phyloP scores from a whole-genome alignment of 352 stramenopile genomes.

The Pythium brachiatum region DNA sequence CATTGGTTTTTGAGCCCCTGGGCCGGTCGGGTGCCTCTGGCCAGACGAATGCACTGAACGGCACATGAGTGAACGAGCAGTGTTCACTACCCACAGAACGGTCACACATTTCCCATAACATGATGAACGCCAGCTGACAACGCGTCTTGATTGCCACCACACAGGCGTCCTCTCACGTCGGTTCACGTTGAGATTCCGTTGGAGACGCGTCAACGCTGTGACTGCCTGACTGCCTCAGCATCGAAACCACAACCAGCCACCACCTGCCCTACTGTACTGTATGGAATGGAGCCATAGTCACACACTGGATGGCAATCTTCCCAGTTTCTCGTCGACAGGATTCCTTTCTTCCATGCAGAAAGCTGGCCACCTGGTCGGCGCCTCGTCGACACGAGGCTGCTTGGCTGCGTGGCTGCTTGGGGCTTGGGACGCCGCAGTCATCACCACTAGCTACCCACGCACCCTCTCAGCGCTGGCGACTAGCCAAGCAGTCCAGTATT shows the following conservation, averaged over 20 bases:
- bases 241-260: background rate
- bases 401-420: slow-evolving; percentile 1
- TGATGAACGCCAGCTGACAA: background rate
- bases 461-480: background rate
- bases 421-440: background rate
- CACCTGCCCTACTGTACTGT: background rate
- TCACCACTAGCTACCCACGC: slow-evolving; percentile 3
- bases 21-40: too few species aligned
- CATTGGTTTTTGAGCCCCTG: too few species aligned
- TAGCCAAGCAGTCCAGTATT: background rate
- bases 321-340: background rate
- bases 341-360: background rate
- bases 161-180: background rate
- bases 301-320: background rate
- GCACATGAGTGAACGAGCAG: too few species aligned
- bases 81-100: too few species aligned
- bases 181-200: slow-evolving; percentile 11
- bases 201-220: background rate
- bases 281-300: background rate
- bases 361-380: background rate
- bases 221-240: background rate
- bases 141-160: background rate
- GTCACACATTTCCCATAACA: too few species aligned
- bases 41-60: too few species aligned
- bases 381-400: slow-evolving; percentile 3